Evolutionary conservation across 2,329 filamentous ascomycete species (phyloP).

Genomic region (Leptodontidium sp.): DNA sequence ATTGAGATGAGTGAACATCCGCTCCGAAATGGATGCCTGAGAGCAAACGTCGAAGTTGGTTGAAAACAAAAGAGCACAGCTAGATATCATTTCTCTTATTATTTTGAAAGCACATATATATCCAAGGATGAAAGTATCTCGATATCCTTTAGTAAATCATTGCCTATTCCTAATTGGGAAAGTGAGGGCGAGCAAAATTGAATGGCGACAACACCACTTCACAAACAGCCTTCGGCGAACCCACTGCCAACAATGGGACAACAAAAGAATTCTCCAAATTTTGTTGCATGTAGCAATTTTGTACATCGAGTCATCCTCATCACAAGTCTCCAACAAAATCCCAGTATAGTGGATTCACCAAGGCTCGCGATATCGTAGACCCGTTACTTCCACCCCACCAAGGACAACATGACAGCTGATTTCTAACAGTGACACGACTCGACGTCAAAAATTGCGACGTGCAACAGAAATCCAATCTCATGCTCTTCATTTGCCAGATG

Average conservation of each 20-base stretch:
- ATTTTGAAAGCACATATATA: too few species aligned
- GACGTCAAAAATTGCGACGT: conserved; percentile 4
- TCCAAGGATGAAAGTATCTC: too few species aligned
- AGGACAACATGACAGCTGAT: conserved; percentile 7
- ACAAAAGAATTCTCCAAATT: background rate
- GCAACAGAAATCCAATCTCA: background rate
- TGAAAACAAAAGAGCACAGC: too few species aligned
- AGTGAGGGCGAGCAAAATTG: background rate
- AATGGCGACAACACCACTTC: background rate
- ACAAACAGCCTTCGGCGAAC: background rate
- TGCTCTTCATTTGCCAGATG: conserved; percentile 13
- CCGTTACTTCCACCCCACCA: background rate
- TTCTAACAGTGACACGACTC: conserved; percentile 4
- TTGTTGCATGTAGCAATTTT: conserved; percentile 19
- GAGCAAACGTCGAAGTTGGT: background rate
- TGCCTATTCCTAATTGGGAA: conserved; percentile 9
- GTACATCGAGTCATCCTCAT: conserved; percentile 17
- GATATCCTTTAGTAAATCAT: too few species aligned
- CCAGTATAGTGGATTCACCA: conserved; percentile 8
- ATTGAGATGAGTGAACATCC: background rate
- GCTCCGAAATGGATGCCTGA: background rate
- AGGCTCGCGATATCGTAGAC: background rate
- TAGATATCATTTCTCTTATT: too few species aligned
- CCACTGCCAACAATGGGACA: background rate
- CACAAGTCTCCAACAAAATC: background rate